Conservation (phyloP, 2,329 filamentous ascomycete genomes). For the Alternaria angustiovoidea region DNA sequence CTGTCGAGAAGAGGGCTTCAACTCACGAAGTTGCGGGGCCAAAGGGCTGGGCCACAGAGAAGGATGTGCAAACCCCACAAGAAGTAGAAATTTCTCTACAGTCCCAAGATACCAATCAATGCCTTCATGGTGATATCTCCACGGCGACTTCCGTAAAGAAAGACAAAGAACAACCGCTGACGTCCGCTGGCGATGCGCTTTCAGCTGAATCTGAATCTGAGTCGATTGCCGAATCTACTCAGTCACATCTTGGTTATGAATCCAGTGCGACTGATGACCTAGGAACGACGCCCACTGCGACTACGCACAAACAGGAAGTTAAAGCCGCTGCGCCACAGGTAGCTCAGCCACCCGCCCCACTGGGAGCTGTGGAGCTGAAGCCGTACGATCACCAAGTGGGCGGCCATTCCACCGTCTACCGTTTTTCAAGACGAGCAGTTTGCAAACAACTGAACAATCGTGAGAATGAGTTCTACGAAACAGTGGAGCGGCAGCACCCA, state of each 20-base stretch:
- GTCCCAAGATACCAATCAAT: slow-evolving; percentile 67
- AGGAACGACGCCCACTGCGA: slow-evolving; percentile 50
- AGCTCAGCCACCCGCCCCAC: slow-evolving; percentile 62
- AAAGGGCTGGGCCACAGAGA: slow-evolving; percentile 39
- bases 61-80: slow-evolving; percentile 50
- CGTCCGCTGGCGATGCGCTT: slow-evolving; percentile 33
- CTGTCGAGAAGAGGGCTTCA: slow-evolving; percentile 35
- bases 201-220: slow-evolving; percentile 54
- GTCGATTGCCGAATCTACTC: slow-evolving; percentile 53
- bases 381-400: slow-evolving; percentile 98
- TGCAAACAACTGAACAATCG: slow-evolving; percentile 98
- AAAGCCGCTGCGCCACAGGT: slow-evolving; percentile 38
- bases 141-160: slow-evolving; percentile 51
- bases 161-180: slow-evolving; percentile 51
- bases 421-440: slow-evolving; percentile 92
- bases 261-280: slow-evolving; percentile 64
- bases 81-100: slow-evolving; percentile 70
- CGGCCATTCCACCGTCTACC: slow-evolving; percentile 94
- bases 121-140: slow-evolving; percentile 66
- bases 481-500: slow-evolving; percentile 88
- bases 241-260: slow-evolving; percentile 58
- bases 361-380: slow-evolving; percentile 93
- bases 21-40: slow-evolving; percentile 38
- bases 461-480: slow-evolving; percentile 99
- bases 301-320: slow-evolving; percentile 38